Percentiles rank a stretch among this genome's conserved stretches.
Evolutionary conservation across 202 grass and related monocot genomes (phyloP).

Genomic region (Setaria viridis): DNA sequence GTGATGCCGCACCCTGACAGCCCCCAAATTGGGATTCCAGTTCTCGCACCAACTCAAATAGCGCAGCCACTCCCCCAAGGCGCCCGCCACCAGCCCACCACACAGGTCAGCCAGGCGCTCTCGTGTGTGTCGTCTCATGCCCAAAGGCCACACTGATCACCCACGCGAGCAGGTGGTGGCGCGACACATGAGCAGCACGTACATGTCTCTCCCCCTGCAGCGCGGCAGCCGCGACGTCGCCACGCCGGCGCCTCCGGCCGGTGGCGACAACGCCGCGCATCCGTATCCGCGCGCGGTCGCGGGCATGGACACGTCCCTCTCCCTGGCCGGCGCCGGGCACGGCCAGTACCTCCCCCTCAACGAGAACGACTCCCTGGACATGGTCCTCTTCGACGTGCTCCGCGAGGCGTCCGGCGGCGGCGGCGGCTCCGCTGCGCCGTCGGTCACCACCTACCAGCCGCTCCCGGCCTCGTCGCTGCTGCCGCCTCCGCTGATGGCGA

Average conservation of each 20-base stretch:
- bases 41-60: background rate
- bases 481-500: background rate
- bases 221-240: slow-evolving; percentile 11
- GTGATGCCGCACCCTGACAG: too few relatives aligned
- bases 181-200: background rate
- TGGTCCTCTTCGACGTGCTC: slow-evolving; percentile 93
- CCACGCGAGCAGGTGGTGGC: background rate
- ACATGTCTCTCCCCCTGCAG: slow-evolving; percentile 31
- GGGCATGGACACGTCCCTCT: slow-evolving; percentile 41
- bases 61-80: background rate
- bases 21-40: too few relatives aligned
- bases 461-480: background rate
- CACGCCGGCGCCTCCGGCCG: background rate
- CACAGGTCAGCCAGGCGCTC: background rate
- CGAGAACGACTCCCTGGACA: slow-evolving; percentile 95
- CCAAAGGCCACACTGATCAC: background rate
- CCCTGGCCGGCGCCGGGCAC: slow-evolving; percentile 30
- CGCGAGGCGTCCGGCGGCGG: slow-evolving; percentile 57
- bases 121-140: background rate
- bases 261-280: background rate
- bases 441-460: background rate
- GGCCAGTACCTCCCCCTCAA: slow-evolving; percentile 69
- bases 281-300: background rate
- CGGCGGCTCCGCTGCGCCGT: background rate
- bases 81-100: background rate